phyloP scores from a whole-genome alignment of 2,329 filamentous ascomycete genomes.

The Cercospora brassicicola region DNA sequence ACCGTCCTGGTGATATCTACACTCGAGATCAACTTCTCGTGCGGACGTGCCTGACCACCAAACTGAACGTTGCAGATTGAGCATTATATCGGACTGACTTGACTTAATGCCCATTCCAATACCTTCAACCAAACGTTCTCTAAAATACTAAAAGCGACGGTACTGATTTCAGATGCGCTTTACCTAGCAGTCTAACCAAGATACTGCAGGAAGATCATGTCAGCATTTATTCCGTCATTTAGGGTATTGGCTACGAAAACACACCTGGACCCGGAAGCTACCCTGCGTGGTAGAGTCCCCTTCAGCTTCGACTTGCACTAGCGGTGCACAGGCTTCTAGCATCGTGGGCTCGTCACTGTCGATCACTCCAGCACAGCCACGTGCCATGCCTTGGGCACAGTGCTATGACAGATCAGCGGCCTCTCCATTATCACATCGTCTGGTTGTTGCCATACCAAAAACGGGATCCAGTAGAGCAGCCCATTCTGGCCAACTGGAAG shows the following conservation, averaged over 20 bases:
- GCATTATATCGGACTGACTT: too few species aligned
- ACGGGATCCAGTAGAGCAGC: not conserved
- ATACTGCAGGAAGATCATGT: not conserved
- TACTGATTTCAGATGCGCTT: too few species aligned
- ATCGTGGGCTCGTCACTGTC: not conserved
- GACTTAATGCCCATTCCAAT: too few species aligned
- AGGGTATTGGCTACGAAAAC: not conserved
- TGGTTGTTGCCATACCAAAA: not conserved
- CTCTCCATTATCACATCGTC: not conserved
- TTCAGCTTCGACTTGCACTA: not conserved
- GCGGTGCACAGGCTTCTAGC: not conserved
- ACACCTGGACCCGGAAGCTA: not conserved
- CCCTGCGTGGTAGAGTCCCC: not conserved
- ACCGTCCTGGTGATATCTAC: not conserved
- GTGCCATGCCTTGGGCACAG: not conserved
- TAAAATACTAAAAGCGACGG: too few species aligned
- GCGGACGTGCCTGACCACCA: too few species aligned
- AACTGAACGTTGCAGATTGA: too few species aligned
- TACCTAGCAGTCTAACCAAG: not conserved
- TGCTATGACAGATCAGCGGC: not conserved
- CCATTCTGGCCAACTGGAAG: not conserved
- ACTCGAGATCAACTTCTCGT: not conserved
- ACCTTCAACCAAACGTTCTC: too few species aligned
- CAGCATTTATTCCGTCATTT: not conserved
- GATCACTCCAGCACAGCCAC: not conserved